These are phyloP conservation scores for Russula olivacea DNA, from an alignment of 768 basidiomycete species.

Conservation along the genomic window DNA sequence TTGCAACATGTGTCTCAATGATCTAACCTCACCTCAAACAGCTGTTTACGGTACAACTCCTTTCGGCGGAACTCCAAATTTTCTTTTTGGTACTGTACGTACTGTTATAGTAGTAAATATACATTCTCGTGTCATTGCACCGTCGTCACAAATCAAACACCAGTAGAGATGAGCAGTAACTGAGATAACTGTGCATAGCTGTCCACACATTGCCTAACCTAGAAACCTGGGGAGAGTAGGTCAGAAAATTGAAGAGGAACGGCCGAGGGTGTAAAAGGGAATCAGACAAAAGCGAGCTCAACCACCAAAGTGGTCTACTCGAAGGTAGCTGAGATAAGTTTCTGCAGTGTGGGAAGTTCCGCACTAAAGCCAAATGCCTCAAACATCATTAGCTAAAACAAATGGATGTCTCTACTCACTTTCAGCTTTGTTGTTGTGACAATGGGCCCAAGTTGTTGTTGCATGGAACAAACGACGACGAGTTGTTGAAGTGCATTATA, in stretches of 20 bases:
- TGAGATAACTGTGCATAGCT: not conserved
- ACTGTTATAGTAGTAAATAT: not conserved
- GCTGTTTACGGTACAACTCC: no score
- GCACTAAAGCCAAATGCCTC: conserved; percentile 94
- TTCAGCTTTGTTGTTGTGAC: not conserved
- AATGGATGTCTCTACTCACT: conserved; percentile 29
- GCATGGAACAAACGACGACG: not conserved
- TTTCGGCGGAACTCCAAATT: no score
- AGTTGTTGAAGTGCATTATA: not conserved
- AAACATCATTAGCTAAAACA: conserved; percentile 57
- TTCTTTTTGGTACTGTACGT: no score
- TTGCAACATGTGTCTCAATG: no score
- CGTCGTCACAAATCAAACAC: not conserved
- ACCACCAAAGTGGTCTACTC: conserved; percentile 44
- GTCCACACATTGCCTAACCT: no score
- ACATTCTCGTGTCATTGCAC: not conserved
- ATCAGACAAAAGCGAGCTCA: conserved; percentile 45
- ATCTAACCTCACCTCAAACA: no score
- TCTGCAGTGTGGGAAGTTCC: conserved; percentile 66
- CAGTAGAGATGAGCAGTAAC: not conserved
- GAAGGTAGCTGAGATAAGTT: conserved; percentile 90
- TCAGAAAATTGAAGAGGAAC: not conserved
- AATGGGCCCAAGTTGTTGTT: no score
- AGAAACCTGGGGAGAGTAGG: not conserved
- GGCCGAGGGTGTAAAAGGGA: conserved; percentile 4